Percentiles rank a stretch among this genome's conserved stretches.
Evolutionary conservation across 345 rosid species (phyloP).

Genomic region (Eucalyptus fibrosa): DNA sequence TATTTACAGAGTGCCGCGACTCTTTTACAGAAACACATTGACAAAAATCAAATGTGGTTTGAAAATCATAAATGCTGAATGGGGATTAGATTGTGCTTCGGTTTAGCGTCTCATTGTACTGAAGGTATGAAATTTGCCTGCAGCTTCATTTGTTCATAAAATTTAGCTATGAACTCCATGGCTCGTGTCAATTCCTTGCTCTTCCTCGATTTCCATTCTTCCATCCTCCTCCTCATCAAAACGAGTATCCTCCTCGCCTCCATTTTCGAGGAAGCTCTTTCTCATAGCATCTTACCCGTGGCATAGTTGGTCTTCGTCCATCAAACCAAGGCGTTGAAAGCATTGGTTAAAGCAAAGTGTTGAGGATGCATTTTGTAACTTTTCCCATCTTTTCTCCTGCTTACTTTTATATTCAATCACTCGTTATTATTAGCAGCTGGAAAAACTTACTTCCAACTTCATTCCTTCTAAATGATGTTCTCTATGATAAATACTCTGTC

Average conservation of each 20-base stretch:
- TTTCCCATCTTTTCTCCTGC: too few relatives aligned
- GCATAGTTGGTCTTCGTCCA: background rate
- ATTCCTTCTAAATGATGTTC: background rate
- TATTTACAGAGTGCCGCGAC: background rate
- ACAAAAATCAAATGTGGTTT: background rate
- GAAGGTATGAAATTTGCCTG: conserved; percentile 62
- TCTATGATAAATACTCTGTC: background rate
- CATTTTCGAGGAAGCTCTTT: conserved; percentile 2
- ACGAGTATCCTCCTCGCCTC: background rate
- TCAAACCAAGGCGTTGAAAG: conserved; percentile 1
- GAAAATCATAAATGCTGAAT: background rate
- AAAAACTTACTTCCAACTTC: background rate
- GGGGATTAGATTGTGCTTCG: background rate
- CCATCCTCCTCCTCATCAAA: background rate
- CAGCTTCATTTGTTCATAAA: conserved; percentile 63
- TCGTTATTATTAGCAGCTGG: background rate
- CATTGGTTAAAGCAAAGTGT: too few relatives aligned
- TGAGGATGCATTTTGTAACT: too few relatives aligned
- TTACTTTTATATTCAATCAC: too few relatives aligned
- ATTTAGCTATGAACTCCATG: conserved; percentile 66
- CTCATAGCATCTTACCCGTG: background rate
- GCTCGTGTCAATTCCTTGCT: conserved; percentile 61
- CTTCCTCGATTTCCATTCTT: conserved; percentile 5
- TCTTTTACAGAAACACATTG: background rate
- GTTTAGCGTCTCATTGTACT: conserved; percentile 19